Evolutionary conservation across 2,329 filamentous ascomycete species (phyloP).

Genomic region (Rhinocladiella mackenziei): DNA sequence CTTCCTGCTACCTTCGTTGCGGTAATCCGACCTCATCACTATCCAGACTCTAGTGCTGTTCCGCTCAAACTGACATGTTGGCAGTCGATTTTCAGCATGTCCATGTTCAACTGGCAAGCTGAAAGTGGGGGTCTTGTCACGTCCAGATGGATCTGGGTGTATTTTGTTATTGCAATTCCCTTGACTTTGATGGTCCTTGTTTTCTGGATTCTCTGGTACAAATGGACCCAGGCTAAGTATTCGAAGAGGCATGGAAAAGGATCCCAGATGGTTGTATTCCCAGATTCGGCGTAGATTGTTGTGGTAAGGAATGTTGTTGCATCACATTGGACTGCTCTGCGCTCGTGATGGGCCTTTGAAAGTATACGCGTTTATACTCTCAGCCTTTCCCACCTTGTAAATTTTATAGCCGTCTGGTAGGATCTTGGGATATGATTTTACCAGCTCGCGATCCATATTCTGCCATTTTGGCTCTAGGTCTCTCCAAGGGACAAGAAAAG

Average conservation of each 20-base stretch:
- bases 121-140: not conserved
- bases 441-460: conserved; percentile 1
- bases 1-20: not conserved
- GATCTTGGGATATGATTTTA: not conserved
- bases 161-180: not conserved
- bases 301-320: no score
- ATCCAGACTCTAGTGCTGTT: not conserved
- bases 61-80: not conserved
- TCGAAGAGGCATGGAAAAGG: not conserved
- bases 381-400: conserved; percentile 1
- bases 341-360: no score
- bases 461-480: not conserved
- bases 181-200: not conserved
- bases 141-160: not conserved
- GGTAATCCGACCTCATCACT: not conserved
- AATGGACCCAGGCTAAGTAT: not conserved
- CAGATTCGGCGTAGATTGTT: no score
- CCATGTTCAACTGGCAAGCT: not conserved
- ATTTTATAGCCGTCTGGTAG: not conserved
- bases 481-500: conserved; percentile 3
- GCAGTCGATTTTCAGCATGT: not conserved
- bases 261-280: not conserved
- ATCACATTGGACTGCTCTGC: no score
- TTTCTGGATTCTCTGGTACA: not conserved
- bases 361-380: not conserved